A percentile compares a stretch with the other conserved stretches of the same genome.
These are phyloP conservation scores for Epichloe brachyelytri DNA, from an alignment of 2,329 filamentous ascomycete genomes.

Conservation along the genomic window DNA sequence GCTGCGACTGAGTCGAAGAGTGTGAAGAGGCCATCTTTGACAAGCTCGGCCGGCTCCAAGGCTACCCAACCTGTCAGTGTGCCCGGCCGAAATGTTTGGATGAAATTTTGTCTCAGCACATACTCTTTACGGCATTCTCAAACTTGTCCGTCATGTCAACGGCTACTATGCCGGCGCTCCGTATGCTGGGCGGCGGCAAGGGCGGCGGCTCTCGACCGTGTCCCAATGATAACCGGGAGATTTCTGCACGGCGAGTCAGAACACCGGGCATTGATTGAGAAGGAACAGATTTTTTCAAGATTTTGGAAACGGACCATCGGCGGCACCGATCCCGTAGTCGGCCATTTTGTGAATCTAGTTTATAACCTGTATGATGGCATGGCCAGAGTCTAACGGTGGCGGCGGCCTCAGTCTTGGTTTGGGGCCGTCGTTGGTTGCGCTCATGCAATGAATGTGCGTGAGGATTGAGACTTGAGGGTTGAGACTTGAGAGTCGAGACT, in stretches of 20 bases:
- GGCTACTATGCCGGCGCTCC: conserved; percentile 37
- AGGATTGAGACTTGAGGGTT: neutral
- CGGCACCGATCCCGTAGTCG: conserved; percentile 21
- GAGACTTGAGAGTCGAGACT: neutral
- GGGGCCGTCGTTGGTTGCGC: neutral
- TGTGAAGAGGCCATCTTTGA: conserved; percentile 91
- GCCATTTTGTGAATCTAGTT: conserved; percentile 16
- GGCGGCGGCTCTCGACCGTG: conserved; percentile 17
- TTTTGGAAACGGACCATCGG: conserved; percentile 19
- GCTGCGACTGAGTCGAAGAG: conserved; percentile 89
- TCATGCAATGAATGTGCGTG: neutral
- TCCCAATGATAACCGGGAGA: conserved; percentile 28
- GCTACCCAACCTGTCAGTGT: conserved; percentile 35
- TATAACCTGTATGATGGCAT: conserved; percentile 5
- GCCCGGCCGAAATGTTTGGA: neutral
- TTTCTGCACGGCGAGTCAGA: conserved; percentile 22
- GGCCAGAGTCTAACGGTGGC: neutral
- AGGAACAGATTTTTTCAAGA: no score
- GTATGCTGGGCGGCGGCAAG: conserved; percentile 27
- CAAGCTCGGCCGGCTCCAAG: conserved; percentile 64
- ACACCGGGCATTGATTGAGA: neutral
- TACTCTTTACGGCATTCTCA: conserved; percentile 38
- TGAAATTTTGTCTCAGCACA: conserved; percentile 9
- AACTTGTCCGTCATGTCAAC: conserved; percentile 48
- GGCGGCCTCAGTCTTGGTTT: neutral